Evolutionary conservation across 352 stramenopile species (phyloP), one percentile per base, ranked within the genome.

Genomic region (Phytophthora pisi): DNA sequence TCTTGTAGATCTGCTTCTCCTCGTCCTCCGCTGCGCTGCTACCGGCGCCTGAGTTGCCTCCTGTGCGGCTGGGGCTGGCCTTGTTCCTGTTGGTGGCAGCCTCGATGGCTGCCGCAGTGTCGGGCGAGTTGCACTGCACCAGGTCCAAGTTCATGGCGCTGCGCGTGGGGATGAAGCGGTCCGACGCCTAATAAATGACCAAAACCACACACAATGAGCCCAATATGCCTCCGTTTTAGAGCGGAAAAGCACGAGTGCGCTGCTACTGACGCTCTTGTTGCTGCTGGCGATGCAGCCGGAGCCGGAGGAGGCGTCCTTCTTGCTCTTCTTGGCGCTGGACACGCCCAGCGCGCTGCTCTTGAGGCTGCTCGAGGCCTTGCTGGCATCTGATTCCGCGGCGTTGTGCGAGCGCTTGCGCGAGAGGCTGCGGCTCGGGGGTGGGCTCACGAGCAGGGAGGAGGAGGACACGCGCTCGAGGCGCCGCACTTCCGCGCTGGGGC

Each of bases 91-190:
- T 75, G 0, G 50, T 75, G 15, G 65, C 56, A 13, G 72, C 81
- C 43, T 80, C 75, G 28, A 87, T 79, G 4, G 75, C 78, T 6
- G 81, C 79, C 13, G 73, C 71, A 13, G 81, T 87, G 18, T 78
- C 77, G 5, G 85, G 84, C 38, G 85, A 89, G 20, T 84, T 83
- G 57, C 83, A 92, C 64, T 92, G 83, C 52, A 83, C 83, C 38
- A 90, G 66, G 49, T 94, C 86, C 68, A 96, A 79, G 75, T 93
- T 93, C 88, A 94, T 96, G 34, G 88, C 88, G 52, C 86, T 91
- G 2, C 88, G 85, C 64, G 91, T 96, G 28, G 88, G 88, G 56
- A 96, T 96, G 70, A 94, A 96, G 40, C 88, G 81, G 64, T 96
- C 88, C 9, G 79, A 81, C 24, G 77, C 69, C 70, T 90, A 65